Conservation (phyloP, 768 basidiomycete species). For the Cubamyces lactineus region DNA sequence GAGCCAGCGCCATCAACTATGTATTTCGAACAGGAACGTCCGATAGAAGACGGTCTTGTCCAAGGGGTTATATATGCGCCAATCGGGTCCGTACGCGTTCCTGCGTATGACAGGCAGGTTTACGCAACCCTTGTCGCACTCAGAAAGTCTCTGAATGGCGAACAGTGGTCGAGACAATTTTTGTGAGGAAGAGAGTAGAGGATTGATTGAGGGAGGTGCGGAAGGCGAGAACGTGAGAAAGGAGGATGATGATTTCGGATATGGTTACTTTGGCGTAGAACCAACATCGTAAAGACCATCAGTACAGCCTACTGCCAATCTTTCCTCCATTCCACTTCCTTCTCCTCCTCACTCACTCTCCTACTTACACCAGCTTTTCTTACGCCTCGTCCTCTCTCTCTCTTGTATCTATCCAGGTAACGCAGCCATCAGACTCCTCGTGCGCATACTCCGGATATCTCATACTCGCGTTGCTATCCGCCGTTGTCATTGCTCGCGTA, state of each 20-base stretch:
- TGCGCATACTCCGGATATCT: conserved; percentile 6
- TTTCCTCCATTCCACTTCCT: conserved; percentile 20
- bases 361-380: conserved; percentile 14
- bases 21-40: conserved; percentile 5
- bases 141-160: not conserved
- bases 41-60: conserved; percentile 12
- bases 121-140: not conserved
- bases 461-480: conserved; percentile 16
- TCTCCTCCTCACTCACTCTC: conserved; percentile 16
- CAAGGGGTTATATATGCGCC: not conserved
- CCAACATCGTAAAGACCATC: conserved; percentile 25
- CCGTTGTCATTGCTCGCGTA: conserved; percentile 17
- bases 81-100: not conserved
- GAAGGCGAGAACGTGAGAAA: conserved; percentile 29
- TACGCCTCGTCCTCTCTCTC: conserved; percentile 18
- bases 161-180: not conserved
- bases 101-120: not conserved
- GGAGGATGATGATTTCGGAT: conserved; percentile 27
- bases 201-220: not conserved
- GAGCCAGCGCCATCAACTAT: conserved; percentile 3
- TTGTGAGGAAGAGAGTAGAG: not conserved
- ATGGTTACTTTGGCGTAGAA: conserved; percentile 28
- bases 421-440: not conserved
- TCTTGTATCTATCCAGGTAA: conserved; percentile 27
- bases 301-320: conserved; percentile 26